Evolutionary conservation across 2,329 filamentous ascomycete genomes (phyloP).

Genomic region (Diaporthe nobilis): DNA sequence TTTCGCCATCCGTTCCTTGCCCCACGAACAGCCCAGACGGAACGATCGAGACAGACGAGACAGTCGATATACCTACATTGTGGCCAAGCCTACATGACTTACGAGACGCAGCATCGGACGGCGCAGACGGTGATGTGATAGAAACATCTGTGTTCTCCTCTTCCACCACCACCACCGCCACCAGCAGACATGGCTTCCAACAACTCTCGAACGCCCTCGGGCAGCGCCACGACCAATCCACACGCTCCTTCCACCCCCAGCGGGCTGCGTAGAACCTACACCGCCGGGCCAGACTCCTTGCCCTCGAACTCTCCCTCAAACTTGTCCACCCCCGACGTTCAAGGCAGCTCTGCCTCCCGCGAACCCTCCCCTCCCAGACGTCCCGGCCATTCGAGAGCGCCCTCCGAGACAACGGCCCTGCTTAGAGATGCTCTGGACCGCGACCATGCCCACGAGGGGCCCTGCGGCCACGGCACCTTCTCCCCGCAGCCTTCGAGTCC

Average conservation of each 20-base stretch:
- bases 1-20: not conserved
- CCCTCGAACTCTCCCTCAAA: conserved; percentile 12
- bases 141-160: not conserved
- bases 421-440: conserved; percentile 54
- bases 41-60: not conserved
- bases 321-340: conserved; percentile 5
- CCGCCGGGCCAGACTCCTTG: conserved; percentile 38
- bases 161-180: not conserved
- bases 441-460: conserved; percentile 60
- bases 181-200: conserved; percentile 32
- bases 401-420: conserved; percentile 67
- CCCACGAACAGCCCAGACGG: not conserved
- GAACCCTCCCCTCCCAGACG: conserved; percentile 33
- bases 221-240: conserved; percentile 11
- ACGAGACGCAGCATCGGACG: conserved; percentile 1
- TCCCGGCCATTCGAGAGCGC: conserved; percentile 26
- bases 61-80: not conserved
- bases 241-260: conserved; percentile 61
- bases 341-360: not conserved
- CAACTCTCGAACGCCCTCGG: conserved; percentile 31
- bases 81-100: not conserved
- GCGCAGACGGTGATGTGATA: conserved; percentile 29
- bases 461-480: conserved; percentile 82
- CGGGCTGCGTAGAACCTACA: conserved; percentile 62
- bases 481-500: conserved; percentile 75